Evolutionary conservation across 768 basidiomycete genomes (phyloP), one percentile per base, ranked within the genome.

Genomic region (Tulasnella sp.): DNA sequence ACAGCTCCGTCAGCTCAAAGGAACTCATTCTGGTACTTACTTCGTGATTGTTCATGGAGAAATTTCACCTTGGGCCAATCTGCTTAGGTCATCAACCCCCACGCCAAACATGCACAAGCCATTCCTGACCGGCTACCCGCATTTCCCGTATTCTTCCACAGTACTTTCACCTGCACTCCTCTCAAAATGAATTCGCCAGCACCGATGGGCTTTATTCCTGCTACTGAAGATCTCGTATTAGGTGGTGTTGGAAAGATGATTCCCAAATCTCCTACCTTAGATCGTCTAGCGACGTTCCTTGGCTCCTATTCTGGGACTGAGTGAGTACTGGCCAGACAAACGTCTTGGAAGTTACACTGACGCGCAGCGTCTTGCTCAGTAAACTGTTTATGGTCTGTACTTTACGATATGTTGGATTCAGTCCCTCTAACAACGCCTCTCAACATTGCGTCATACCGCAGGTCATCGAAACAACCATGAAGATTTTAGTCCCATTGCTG

Each of bases 301-400:
- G 87, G 89, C 71, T 91, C 91, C 76, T 93, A 90, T 90, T 89
- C 87, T 78, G 92, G 92, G 34, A 91, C 86, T 86, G 92, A 94
- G 92, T 92, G 82, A 79, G 87, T 87, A 74, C 75, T 36, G 67
- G 35, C 19, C 19, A 65, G 12, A 0, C 12, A 40, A 9, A 44
- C 40, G 40, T 8, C 39, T 40, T 32, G 5, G 26, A 0, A 19
- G 19, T 14, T 19, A 32, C 37, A 22, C 37, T 69, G 22, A 34
- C 39, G 22, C 19, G n/a, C 4, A 69, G 26, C 19, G 32, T 14
- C 12, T 6, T 36, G 3, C 35, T 6, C 64, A 65, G 64, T 34
- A 65, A 65, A 65, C 11, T 65, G 64, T 65, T 65, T 16, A 65
- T 65, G 64, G 64, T 65, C 12, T 5, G 64, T 17, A 14, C 19